Conservation (phyloP, 768 basidiomycete genomes). For the Cyclocybe aegerita region DNA sequence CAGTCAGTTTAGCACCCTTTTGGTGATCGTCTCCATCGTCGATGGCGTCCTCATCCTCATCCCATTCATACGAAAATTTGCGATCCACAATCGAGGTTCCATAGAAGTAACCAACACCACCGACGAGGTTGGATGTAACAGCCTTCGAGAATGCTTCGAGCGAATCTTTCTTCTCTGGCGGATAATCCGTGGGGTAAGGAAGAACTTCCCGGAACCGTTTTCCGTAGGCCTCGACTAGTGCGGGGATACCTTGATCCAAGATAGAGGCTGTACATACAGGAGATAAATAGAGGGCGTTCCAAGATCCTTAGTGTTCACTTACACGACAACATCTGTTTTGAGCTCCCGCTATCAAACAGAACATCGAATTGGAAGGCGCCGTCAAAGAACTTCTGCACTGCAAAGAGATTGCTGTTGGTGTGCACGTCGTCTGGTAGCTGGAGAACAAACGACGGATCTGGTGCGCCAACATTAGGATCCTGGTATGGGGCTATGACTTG, state of each 20-base stretch:
- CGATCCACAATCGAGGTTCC: slow-evolving; percentile 86
- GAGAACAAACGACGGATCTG: slow-evolving; percentile 81
- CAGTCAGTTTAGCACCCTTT: slow-evolving; percentile 65
- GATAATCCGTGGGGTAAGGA: slow-evolving; percentile 60
- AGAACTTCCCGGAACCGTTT: slow-evolving; percentile 69
- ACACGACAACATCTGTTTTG: slow-evolving; percentile 66
- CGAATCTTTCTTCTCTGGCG: slow-evolving; percentile 42
- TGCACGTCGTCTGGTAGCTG: slow-evolving; percentile 75
- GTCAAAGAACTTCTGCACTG: slow-evolving; percentile 83
- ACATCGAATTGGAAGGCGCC: slow-evolving; percentile 90
- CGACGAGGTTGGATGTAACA: slow-evolving; percentile 88
- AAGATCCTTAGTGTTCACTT: slow-evolving; percentile 20
- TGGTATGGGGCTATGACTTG: slow-evolving; percentile 55
- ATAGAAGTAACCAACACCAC: slow-evolving; percentile 94
- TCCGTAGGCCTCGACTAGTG: slow-evolving; percentile 59
- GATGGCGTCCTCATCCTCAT: slow-evolving; percentile 54
- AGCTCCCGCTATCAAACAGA: slow-evolving; percentile 77
- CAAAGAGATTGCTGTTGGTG: slow-evolving; percentile 76
- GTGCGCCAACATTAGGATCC: slow-evolving; percentile 43
- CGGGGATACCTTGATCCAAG: slow-evolving; percentile 69
- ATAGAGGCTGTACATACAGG: slow-evolving; percentile 44
- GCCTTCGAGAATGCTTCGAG: slow-evolving; percentile 80
- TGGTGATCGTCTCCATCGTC: slow-evolving; percentile 38
- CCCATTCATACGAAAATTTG: slow-evolving; percentile 89
- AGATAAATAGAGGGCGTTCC: not conserved